Percentiles rank a stretch among this genome's conserved stretches.
phyloP scores from a whole-genome alignment of 2,329 filamentous ascomycete genomes.

The Metarhizium sp. region DNA sequence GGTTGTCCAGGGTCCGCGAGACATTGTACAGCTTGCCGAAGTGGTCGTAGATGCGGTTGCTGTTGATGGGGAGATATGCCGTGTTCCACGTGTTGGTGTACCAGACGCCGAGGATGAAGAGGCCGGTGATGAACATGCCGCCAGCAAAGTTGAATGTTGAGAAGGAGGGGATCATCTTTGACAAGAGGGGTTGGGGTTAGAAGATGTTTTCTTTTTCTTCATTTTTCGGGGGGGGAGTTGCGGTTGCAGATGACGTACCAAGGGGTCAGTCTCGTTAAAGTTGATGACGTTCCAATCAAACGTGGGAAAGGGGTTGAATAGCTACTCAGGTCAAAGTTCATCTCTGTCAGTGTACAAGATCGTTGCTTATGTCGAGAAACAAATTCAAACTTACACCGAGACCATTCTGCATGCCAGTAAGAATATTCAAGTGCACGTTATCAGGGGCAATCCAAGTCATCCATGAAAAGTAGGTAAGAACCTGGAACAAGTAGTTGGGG shows the following conservation, averaged over 20 bases:
- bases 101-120: conserved; percentile 21
- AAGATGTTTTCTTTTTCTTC: too few relatives aligned
- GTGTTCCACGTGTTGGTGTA: conserved; percentile 25
- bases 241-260: conserved; percentile 11
- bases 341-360: neutral
- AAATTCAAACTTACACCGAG: conserved; percentile 17
- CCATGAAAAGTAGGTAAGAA: conserved; percentile 40
- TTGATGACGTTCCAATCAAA: conserved; percentile 34
- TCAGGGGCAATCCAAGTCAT: conserved; percentile 42
- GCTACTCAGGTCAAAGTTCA: neutral
- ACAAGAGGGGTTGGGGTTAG: neutral
- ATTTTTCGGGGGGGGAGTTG: neutral
- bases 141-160: conserved; percentile 24
- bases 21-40: conserved; percentile 29
- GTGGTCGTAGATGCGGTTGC: conserved; percentile 29
- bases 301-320: conserved; percentile 29
- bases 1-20: conserved; percentile 20
- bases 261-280: conserved; percentile 20
- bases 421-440: conserved; percentile 25
- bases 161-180: conserved; percentile 24
- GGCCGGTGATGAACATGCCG: conserved; percentile 19
- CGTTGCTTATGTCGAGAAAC: neutral
- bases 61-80: conserved; percentile 30
- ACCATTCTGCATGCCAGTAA: conserved; percentile 28
- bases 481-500: conserved; percentile 40